A percentile compares a stretch with the other conserved stretches of the same genome.
Evolutionary conservation across 1,139 yeast genomes (phyloP).

Genomic region (Geotrichum citri-aurantii): DNA sequence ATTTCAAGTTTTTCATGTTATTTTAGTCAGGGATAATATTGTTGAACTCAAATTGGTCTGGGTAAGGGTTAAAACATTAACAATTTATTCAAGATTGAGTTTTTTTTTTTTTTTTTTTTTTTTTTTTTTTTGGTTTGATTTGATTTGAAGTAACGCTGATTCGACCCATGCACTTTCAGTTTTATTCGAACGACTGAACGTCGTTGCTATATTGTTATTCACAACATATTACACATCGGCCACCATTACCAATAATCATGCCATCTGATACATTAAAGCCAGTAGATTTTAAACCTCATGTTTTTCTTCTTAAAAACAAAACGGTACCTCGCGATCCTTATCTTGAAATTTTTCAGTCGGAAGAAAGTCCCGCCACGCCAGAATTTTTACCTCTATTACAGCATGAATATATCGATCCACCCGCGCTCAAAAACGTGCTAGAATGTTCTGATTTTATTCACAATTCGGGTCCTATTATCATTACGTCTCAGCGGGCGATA

Average conservation of each 20-base stretch:
- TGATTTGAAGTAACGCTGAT: background rate
- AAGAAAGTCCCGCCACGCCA: slow-evolving; percentile 38
- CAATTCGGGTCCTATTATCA: slow-evolving; percentile 49
- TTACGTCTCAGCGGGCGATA: slow-evolving; percentile 92
- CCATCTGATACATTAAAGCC: background rate
- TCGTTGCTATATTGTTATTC: background rate
- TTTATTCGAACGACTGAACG: background rate
- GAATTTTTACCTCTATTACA: slow-evolving; percentile 62
- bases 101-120: background rate
- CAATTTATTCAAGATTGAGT: background rate
- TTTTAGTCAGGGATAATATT: too few species aligned
- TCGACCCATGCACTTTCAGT: background rate
- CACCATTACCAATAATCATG: background rate
- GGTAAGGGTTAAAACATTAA: background rate
- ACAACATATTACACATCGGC: background rate
- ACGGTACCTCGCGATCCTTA: slow-evolving; percentile 66
- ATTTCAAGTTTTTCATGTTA: too few species aligned
- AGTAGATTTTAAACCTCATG: slow-evolving; percentile 17
- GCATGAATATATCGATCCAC: slow-evolving; percentile 52
- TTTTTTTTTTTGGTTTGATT: background rate
- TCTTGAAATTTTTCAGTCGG: slow-evolving; percentile 37
- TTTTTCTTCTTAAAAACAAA: slow-evolving; percentile 56
- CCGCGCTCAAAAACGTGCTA: slow-evolving; percentile 42
- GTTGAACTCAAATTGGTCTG: too few species aligned
- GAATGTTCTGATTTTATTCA: slow-evolving; percentile 40